A percentile compares a stretch with the other conserved stretches of the same genome.
Conservation (phyloP, 2,329 filamentous ascomycete species). For the Balansia obtecta region DNA sequence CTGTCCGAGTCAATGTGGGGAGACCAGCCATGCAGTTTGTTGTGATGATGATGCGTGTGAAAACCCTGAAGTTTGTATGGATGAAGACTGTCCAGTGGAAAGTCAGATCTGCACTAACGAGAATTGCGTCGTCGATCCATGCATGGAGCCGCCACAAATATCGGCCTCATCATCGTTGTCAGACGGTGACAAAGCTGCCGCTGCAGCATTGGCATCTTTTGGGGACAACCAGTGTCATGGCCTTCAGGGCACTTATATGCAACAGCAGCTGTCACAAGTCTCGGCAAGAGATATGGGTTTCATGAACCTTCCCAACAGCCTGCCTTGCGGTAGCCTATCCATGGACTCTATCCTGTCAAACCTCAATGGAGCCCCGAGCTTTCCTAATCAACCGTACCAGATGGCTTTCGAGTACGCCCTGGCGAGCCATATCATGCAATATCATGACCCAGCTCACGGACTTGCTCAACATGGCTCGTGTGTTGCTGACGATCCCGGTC, state of each 20-base stretch:
- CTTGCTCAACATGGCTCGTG: conserved; percentile 14
- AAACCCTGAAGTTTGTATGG: conserved; percentile 13
- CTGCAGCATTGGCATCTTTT: conserved; percentile 19
- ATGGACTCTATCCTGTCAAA: conserved; percentile 9
- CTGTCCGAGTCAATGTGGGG: conserved; percentile 24
- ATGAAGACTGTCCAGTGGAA: conserved; percentile 24
- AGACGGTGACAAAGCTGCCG: conserved; percentile 15
- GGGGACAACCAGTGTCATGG: conserved; percentile 11
- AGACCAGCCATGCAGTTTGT: conserved; percentile 18
- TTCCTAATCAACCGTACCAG: conserved; percentile 9
- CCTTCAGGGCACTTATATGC: conserved; percentile 6
- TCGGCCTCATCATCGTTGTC: conserved; percentile 7
- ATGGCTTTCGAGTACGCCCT: conserved; percentile 14
- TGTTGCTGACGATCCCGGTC: conserved; percentile 15
- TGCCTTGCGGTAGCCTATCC: conserved; percentile 13
- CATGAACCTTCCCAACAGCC: conserved; percentile 7
- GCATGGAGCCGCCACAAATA: background rate
- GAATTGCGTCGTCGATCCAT: conserved; percentile 18
- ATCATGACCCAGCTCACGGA: conserved; percentile 16
- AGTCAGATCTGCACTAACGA: conserved; percentile 23
- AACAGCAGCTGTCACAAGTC: conserved; percentile 6
- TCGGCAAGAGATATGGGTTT: conserved; percentile 3
- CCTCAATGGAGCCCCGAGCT: conserved; percentile 3
- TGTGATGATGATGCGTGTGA: conserved; percentile 24
- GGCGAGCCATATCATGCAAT: conserved; percentile 18